Conservation (phyloP, 192 early-diverging fungal genomes). For the Chytriomyces confervae region DNA sequence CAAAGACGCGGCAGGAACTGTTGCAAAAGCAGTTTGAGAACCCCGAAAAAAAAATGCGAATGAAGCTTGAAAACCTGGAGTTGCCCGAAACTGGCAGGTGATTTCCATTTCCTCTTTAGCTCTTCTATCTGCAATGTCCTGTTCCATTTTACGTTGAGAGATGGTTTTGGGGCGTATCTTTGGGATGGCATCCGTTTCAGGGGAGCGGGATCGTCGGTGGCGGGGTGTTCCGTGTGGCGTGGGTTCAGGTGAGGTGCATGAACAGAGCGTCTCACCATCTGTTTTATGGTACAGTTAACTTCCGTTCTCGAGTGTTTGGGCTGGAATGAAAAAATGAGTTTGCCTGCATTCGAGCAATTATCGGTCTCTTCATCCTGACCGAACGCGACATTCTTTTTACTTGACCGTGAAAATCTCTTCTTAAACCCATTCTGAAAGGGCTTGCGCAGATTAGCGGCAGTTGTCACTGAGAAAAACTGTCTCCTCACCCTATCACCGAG, state of each 20-base stretch:
- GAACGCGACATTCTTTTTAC: too few species aligned
- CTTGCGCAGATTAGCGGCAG: neutral
- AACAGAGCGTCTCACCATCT: conserved; percentile 5
- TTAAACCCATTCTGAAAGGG: neutral
- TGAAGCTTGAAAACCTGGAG: neutral
- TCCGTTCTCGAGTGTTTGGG: too few species aligned
- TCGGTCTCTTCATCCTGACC: too few species aligned
- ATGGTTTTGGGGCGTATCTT: conserved; percentile 4
- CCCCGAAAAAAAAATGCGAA: neutral
- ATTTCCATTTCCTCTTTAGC: conserved; percentile 10
- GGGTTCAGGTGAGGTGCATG: neutral
- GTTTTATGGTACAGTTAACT: too few species aligned
- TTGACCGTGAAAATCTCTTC: too few species aligned
- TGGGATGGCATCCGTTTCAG: neutral
- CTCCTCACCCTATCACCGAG: neutral
- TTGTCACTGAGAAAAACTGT: neutral
- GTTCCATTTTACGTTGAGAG: conserved; percentile 23
- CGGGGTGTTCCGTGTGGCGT: conserved; percentile 18
- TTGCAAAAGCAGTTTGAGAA: neutral
- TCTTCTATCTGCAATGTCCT: neutral
- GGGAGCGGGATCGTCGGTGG: conserved; percentile 5
- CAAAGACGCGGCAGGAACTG: conserved; percentile 33
- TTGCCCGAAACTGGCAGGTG: neutral
- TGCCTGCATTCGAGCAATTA: too few species aligned
- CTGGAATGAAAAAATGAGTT: too few species aligned